Evolutionary conservation across 1,284 basidiomycete species (phyloP), one percentile per base, ranked within the genome.

Genomic region (Peniophora sp.): DNA sequence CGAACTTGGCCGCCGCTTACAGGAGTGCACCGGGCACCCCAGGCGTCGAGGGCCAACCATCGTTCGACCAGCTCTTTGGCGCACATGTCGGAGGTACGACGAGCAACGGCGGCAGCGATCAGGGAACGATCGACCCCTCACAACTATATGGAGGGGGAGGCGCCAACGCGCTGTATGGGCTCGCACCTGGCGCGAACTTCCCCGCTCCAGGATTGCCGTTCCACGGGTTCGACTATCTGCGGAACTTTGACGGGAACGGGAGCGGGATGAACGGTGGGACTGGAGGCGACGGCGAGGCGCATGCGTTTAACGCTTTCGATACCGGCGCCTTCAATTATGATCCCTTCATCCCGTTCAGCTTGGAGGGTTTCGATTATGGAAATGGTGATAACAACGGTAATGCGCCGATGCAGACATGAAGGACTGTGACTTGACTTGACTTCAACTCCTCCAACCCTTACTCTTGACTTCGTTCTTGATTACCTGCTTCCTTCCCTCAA

Each of bases 221-320:
- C 71, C 76, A 80, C 39, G 88, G 86, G 15, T 71, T 90, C 41
- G 88, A 91, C 58, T 90, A 78, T 58, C 82, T 90, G 58, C 79
- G 84, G 55, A 89, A 86, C 59, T 88, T 84, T 62, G 75, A 72
- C 56, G 43, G 43, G 20, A 15, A 6, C 17, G 59, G 72, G 9
- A 68, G 67, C 9, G 67, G 71, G 54, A 71, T 74, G 47, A 83
- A 85, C 50, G 81, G 81, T 62, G 85, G 85, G 58, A 70, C 74
- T 24, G 66, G 85, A 43, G 88, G 86, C 82, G 82, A 85, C 58
- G 78, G 78, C 59, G 27, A 32, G 27, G 27, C 27, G 27, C 27
- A 32, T 32, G 27, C 27, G 27, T 32, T 32, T 12, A 32, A 32
- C 27, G 27, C 27, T 32, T 85, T 87, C 61, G 86, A 88, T 61